A percentile compares a stretch with the other conserved stretches of the same genome.
Conservation (phyloP, 83 land plant species). For the Diphasiastrum complanatum region DNA sequence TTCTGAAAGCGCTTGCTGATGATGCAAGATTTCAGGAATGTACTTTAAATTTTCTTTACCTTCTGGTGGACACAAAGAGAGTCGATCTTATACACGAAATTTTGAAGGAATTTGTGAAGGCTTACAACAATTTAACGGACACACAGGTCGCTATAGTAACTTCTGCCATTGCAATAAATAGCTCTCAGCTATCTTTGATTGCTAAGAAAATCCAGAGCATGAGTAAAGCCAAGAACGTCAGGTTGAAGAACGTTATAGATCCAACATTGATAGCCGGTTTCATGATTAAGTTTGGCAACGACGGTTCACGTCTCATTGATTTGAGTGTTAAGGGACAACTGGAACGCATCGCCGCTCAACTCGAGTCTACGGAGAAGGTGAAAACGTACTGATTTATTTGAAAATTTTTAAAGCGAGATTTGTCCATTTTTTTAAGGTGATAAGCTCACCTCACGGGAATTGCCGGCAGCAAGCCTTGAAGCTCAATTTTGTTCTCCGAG, state of each 20-base stretch:
- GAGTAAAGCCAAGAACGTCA: constrained; percentile 70
- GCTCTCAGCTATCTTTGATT: constrained; percentile 63
- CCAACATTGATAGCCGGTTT: constrained; percentile 80
- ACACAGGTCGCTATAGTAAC: constrained; percentile 73
- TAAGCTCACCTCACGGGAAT: too few species aligned
- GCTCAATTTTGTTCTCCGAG: too few species aligned
- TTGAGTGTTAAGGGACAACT: constrained; percentile 88
- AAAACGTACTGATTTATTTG: background rate
- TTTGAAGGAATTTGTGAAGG: constrained; percentile 59
- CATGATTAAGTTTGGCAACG: constrained; percentile 53
- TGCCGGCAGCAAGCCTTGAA: too few species aligned
- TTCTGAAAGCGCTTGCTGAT: constrained; percentile 43
- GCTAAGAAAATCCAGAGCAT: constrained; percentile 72
- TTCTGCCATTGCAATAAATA: constrained; percentile 69
- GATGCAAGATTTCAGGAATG: constrained; percentile 41
- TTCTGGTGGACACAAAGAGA: constrained; percentile 60
- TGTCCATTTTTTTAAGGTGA: too few species aligned
- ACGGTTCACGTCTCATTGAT: constrained; percentile 64
- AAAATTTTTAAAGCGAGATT: too few species aligned
- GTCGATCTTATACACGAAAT: constrained; percentile 53
- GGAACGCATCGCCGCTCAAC: constrained; percentile 54
- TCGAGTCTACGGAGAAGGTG: constrained; percentile 43
- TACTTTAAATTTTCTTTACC: constrained; percentile 52
- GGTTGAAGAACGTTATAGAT: constrained; percentile 76
- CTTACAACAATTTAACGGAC: constrained; percentile 57